These are phyloP conservation scores for Pilasporangium apinafurcum DNA, from an alignment of 352 stramenopile species.

Conservation along the genomic window DNA sequence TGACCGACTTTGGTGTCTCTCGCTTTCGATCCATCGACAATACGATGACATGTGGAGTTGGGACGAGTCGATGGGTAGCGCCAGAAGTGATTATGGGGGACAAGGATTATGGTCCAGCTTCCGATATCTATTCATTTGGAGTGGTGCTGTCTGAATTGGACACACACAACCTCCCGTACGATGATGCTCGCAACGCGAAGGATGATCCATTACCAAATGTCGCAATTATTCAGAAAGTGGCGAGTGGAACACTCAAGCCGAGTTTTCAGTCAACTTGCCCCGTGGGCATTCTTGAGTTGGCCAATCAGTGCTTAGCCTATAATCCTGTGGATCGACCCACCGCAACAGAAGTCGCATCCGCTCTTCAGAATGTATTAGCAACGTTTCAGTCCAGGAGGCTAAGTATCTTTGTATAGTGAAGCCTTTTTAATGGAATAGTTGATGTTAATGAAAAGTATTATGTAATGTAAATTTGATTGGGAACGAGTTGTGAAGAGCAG, in stretches of 20 bases:
- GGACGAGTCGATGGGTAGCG: constrained; percentile 21
- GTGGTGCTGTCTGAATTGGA: constrained; percentile 36
- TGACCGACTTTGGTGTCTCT: constrained; percentile 54
- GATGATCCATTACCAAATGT: constrained; percentile 17
- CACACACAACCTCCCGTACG: constrained; percentile 31
- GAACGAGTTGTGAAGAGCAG: too few relatives aligned
- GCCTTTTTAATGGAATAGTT: too few relatives aligned
- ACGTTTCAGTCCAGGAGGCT: too few relatives aligned
- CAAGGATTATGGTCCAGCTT: constrained; percentile 13
- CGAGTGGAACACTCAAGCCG: constrained; percentile 14
- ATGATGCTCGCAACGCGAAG: constrained; percentile 13
- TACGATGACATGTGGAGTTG: constrained; percentile 42
- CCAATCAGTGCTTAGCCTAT: not conserved
- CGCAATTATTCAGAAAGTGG: constrained; percentile 30
- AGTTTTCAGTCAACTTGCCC: constrained; percentile 10
- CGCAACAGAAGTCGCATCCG: not conserved
- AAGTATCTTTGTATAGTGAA: too few relatives aligned
- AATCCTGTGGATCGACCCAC: not conserved
- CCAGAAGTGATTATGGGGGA: constrained; percentile 29
- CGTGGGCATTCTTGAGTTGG: not conserved
- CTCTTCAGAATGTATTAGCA: constrained; percentile 1
- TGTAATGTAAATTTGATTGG: too few relatives aligned
- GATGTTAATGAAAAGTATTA: too few relatives aligned
- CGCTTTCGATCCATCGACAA: constrained; percentile 30
- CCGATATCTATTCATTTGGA: constrained; percentile 34